Evolutionary conservation across 768 basidiomycete genomes (phyloP).

Genomic region (Mrakia hoshinonis): DNA sequence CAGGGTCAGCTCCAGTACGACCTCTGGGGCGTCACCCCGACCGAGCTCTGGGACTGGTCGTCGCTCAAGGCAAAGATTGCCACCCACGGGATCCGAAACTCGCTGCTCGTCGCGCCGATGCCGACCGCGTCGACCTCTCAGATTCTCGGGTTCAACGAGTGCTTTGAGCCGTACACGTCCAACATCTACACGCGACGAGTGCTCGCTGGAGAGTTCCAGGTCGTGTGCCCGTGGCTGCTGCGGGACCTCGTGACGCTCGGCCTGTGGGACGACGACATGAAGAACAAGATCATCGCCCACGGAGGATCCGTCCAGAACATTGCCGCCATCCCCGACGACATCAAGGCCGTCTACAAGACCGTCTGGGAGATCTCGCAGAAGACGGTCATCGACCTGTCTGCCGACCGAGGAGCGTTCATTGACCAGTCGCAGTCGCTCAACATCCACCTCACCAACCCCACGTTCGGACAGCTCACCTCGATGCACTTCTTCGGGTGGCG

Average conservation of each 20-base stretch:
- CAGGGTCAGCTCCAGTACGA: constrained; percentile 87
- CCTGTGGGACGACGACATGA: constrained; percentile 97
- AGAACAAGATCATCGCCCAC: constrained; percentile 97
- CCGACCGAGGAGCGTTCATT: constrained; percentile 97
- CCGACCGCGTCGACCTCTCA: constrained; percentile 97
- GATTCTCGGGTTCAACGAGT: constrained; percentile 96
- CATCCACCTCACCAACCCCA: constrained; percentile 81
- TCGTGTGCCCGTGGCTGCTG: constrained; percentile 98
- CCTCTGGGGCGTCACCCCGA: constrained; percentile 85
- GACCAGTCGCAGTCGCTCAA: constrained; percentile 90
- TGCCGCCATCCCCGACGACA: constrained; percentile 27
- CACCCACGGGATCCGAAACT: constrained; percentile 74
- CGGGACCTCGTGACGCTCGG: constrained; percentile 90
- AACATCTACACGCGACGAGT: constrained; percentile 99
- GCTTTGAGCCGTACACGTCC: constrained; percentile 97
- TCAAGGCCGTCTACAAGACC: constrained; percentile 85
- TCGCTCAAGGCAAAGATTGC: constrained; percentile 77
- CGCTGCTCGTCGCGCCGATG: constrained; percentile 90
- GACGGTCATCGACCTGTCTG: constrained; percentile 93
- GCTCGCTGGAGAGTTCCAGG: constrained; percentile 98
- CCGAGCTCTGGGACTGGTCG: constrained; percentile 88
- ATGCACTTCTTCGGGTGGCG: constrained; percentile 99
- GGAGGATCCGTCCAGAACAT: constrained; percentile 50
- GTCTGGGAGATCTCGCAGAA: constrained; percentile 99
- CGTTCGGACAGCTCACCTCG: constrained; percentile 80